These are phyloP conservation scores for Tulasnella sp. DNA, from an alignment of 768 basidiomycete species.

Conservation along the genomic window DNA sequence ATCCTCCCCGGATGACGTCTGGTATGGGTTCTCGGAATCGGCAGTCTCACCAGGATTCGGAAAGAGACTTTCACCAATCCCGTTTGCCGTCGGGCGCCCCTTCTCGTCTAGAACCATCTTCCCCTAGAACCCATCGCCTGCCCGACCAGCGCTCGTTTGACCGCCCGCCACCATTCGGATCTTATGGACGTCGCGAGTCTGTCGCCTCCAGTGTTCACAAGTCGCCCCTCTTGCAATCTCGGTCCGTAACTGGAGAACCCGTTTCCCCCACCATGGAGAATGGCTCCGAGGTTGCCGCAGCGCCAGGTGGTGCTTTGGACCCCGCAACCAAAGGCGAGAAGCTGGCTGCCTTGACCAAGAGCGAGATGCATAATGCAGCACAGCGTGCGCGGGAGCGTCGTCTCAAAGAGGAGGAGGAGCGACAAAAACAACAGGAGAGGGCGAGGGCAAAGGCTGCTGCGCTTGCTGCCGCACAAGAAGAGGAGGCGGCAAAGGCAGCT, in stretches of 20 bases:
- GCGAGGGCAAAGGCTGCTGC: slow-evolving; percentile 59
- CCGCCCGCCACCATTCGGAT: background rate
- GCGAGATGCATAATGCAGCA: slow-evolving; percentile 69
- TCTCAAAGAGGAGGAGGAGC: slow-evolving; percentile 74
- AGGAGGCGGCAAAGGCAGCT: slow-evolving; percentile 22
- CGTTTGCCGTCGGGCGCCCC: background rate
- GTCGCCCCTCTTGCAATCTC: background rate
- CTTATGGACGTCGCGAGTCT: background rate
- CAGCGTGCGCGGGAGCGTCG: slow-evolving; percentile 73
- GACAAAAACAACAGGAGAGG: slow-evolving; percentile 70
- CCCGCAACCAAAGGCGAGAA: slow-evolving; percentile 15
- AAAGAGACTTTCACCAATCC: background rate
- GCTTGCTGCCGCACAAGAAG: slow-evolving; percentile 27
- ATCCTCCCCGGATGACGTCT: slow-evolving; percentile 2
- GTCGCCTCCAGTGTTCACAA: background rate
- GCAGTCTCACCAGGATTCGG: background rate
- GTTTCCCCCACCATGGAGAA: background rate
- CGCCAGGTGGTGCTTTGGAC: background rate
- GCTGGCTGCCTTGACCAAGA: slow-evolving; percentile 28
- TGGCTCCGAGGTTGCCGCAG: background rate
- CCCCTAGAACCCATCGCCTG: background rate
- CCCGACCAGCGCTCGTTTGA: background rate
- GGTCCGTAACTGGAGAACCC: background rate
- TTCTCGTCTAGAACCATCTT: background rate
- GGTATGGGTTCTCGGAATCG: background rate